phyloP scores from a whole-genome alignment of 495 filamentous ascomycete species.

The Tuber aestivum region DNA sequence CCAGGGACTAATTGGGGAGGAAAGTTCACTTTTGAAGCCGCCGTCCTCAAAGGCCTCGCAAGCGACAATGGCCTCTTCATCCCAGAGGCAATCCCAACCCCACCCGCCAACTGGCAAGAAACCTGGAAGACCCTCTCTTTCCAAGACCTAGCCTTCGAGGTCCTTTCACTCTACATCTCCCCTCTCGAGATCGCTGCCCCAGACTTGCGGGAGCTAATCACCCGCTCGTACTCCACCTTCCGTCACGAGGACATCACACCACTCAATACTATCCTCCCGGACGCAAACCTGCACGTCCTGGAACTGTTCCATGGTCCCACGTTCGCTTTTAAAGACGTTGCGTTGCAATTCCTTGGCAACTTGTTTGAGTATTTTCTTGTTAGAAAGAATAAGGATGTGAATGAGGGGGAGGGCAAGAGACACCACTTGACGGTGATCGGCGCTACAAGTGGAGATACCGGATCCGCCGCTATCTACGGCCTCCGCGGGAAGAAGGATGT shows the following conservation, averaged over 20 bases:
- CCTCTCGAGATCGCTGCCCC: slow-evolving; percentile 68
- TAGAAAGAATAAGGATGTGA: slow-evolving; percentile 59
- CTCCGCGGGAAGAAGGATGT: slow-evolving; percentile 95
- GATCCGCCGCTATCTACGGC: slow-evolving; percentile 94
- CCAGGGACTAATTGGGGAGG: slow-evolving; percentile 22
- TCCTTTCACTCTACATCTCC: slow-evolving; percentile 77
- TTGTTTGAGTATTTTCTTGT: slow-evolving; percentile 93
- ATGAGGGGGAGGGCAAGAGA: slow-evolving; percentile 46
- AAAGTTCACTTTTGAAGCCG: slow-evolving; percentile 83
- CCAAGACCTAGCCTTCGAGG: slow-evolving; percentile 67
- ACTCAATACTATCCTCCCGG: slow-evolving; percentile 54
- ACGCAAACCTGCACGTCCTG: slow-evolving; percentile 70
- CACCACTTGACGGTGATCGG: slow-evolving; percentile 87
- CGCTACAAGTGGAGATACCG: slow-evolving; percentile 90
- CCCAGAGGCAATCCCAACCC: slow-evolving; percentile 69
- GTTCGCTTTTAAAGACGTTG: slow-evolving; percentile 91
- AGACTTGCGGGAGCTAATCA: slow-evolving; percentile 75
- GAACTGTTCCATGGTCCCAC: slow-evolving; percentile 98
- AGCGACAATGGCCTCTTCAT: slow-evolving; percentile 85
- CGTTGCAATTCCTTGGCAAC: slow-evolving; percentile 86
- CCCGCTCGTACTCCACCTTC: slow-evolving; percentile 79
- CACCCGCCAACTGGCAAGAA: slow-evolving; percentile 57
- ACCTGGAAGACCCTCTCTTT: slow-evolving; percentile 72
- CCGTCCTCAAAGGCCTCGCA: slow-evolving; percentile 86
- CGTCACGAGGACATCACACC: slow-evolving; percentile 68